Evolutionary conservation across 2,329 filamentous ascomycete species (phyloP), one percentile per base, ranked within the genome.

Genomic region (Knoxdaviesia capensis): DNA sequence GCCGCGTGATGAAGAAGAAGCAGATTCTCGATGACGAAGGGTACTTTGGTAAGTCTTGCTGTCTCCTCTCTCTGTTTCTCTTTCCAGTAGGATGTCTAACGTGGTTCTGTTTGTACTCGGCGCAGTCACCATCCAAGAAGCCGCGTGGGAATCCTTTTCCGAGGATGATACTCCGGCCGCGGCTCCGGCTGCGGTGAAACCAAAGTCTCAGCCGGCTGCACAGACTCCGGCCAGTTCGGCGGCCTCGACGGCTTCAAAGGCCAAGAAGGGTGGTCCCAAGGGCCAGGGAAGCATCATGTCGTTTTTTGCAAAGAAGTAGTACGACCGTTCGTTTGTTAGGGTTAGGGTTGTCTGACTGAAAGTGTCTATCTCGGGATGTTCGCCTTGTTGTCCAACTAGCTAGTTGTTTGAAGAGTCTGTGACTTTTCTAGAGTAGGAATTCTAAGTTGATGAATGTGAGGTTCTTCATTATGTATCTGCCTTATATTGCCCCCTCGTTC

Each of bases 101-200:
- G 9, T 7, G 30, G 5, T 34, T 32, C 2, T 8, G 11, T 36
- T 11, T 36, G 11, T 9, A 7, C 7, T 6, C 34, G 36, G 38
- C 44, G 35, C 50, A 90, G 87, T 94, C 32, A 94, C 86, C 2
- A 80, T 79, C 49, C 82, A 92, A 58, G 85, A 93, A 53, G 61
- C 71, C 0, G 79, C 69, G 0, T 94, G 87, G 87, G 87, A 94
- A 56, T 88, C 81, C 0, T 94, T 92, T 61, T 93, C 85, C 0
- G 87, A 94, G 55, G 86, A 93, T 48, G 86, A 94, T 20, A 20
- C 20, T 20, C 20, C 20, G 49, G 71, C 77, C 28, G 65, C 66
- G 32, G 58, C 61, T 6, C 65, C 70, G 4, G 52, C 60, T 1
- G 50, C 54, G 45, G 74, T 74, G 54, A 75, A 73, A 52, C 53